Evolutionary conservation across 2,329 filamentous ascomycete genomes (phyloP).

Genomic region (Penicillium sp.): DNA sequence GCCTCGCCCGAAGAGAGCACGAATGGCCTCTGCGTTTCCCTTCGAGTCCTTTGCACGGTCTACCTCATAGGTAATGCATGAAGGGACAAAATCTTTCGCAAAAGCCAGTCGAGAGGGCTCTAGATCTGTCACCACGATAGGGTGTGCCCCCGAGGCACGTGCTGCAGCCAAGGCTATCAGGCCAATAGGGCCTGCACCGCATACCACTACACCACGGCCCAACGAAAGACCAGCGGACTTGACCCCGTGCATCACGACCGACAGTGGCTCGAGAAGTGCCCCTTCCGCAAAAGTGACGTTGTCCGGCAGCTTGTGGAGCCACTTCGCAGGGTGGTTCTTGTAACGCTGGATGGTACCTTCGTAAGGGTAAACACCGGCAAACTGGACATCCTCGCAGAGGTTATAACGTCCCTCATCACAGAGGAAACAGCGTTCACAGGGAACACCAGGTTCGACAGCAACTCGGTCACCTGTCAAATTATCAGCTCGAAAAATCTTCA

Average conservation of each 20-base stretch:
- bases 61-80: slow-evolving; percentile 56
- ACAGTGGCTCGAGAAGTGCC: slow-evolving; percentile 64
- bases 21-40: slow-evolving; percentile 54
- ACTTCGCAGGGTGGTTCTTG: slow-evolving; percentile 62
- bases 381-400: slow-evolving; percentile 62
- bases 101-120: slow-evolving; percentile 58
- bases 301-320: slow-evolving; percentile 56
- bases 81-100: slow-evolving; percentile 58
- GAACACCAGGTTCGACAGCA: slow-evolving; percentile 65
- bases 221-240: slow-evolving; percentile 54
- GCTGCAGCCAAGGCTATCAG: slow-evolving; percentile 59
- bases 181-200: slow-evolving; percentile 65
- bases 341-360: slow-evolving; percentile 62
- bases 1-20: slow-evolving; percentile 53
- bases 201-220: slow-evolving; percentile 58
- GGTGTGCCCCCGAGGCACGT: slow-evolving; percentile 62
- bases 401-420: slow-evolving; percentile 63
- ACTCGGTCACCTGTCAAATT: slow-evolving; percentile 57
- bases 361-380: slow-evolving; percentile 62
- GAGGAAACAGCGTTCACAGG: slow-evolving; percentile 61
- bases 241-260: slow-evolving; percentile 63
- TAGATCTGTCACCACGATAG: slow-evolving; percentile 64
- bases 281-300: slow-evolving; percentile 59
- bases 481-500: neutral
- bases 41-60: slow-evolving; percentile 47